These are phyloP conservation scores for Trichocomaceae sp. DNA, from an alignment of 2,329 filamentous ascomycete genomes.

Conservation along the genomic window DNA sequence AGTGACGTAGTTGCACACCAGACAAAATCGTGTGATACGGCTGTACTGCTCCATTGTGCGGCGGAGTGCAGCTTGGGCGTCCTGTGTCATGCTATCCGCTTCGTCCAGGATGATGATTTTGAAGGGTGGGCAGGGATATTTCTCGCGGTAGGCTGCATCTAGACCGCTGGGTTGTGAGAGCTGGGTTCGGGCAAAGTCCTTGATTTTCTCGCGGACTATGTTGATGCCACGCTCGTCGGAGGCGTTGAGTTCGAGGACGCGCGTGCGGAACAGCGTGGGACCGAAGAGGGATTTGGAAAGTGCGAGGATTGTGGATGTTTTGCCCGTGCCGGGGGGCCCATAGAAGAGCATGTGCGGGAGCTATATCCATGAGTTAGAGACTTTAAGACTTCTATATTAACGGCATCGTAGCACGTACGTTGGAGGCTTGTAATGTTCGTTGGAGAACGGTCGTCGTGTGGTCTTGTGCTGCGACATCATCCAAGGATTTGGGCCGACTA, in stretches of 20 bases:
- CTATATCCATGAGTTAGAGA: conserved; percentile 35
- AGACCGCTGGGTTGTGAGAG: conserved; percentile 70
- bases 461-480: conserved; percentile 94
- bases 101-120: conserved; percentile 99
- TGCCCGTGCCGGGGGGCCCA: conserved; percentile 92
- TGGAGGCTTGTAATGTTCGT: conserved; percentile 87
- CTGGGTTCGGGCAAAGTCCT: conserved; percentile 94
- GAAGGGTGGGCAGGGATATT: conserved; percentile 92
- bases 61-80: conserved; percentile 85
- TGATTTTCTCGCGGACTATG: conserved; percentile 96
- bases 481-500: conserved; percentile 87
- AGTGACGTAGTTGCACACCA: conserved; percentile 98
- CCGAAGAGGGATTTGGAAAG: conserved; percentile 97
- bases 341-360: conserved; percentile 99
- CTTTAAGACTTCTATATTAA: conserved; percentile 1
- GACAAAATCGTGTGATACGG: conserved; percentile 92
- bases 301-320: conserved; percentile 95
- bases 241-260: conserved; percentile 98
- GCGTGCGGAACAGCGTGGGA: conserved; percentile 82
- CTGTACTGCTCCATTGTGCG: conserved; percentile 98
- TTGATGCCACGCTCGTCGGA: conserved; percentile 97
- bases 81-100: conserved; percentile 97
- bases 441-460: conserved; percentile 91
- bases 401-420: conserved; percentile 48
- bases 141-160: conserved; percentile 55